phyloP scores from a whole-genome alignment of 2,329 filamentous ascomycete genomes.

The Parastagonospora avenae region DNA sequence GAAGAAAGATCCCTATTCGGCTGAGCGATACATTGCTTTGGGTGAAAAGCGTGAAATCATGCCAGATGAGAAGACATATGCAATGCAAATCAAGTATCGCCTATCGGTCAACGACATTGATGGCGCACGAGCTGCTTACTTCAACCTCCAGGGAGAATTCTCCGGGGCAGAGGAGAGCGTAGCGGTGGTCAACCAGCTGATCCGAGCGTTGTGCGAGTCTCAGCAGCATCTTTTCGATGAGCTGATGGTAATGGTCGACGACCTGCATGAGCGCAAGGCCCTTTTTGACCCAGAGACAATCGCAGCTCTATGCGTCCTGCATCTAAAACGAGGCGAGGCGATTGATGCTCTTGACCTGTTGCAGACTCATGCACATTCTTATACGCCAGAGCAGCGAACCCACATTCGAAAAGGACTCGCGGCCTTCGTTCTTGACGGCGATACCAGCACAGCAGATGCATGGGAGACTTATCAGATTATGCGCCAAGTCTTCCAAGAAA shows the following conservation, averaged over 20 bases:
- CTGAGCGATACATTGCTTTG: slow-evolving; percentile 73
- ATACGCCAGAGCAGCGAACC: slow-evolving; percentile 71
- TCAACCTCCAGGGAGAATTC: slow-evolving; percentile 63
- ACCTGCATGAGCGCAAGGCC: slow-evolving; percentile 71
- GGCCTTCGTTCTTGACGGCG: slow-evolving; percentile 69
- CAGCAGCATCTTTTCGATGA: slow-evolving; percentile 69
- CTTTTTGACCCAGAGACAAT: slow-evolving; percentile 76
- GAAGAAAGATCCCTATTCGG: slow-evolving; percentile 71
- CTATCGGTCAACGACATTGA: slow-evolving; percentile 74
- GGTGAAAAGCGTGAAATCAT: slow-evolving; percentile 68
- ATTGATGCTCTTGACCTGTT: slow-evolving; percentile 83
- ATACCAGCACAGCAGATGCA: slow-evolving; percentile 66
- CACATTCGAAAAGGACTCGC: slow-evolving; percentile 70
- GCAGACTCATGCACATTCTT: slow-evolving; percentile 73
- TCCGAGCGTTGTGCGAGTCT: slow-evolving; percentile 69
- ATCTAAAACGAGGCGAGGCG: slow-evolving; percentile 76
- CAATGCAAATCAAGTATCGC: slow-evolving; percentile 77
- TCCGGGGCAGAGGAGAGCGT: slow-evolving; percentile 64
- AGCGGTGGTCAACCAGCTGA: slow-evolving; percentile 70
- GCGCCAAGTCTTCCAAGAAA: slow-evolving; percentile 64
- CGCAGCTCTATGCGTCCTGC: slow-evolving; percentile 71
- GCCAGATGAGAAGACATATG: slow-evolving; percentile 71
- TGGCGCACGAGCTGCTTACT: slow-evolving; percentile 70
- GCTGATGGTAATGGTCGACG: slow-evolving; percentile 74
- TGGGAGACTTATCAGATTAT: slow-evolving; percentile 68